Evolutionary conservation across 1,284 basidiomycete genomes (phyloP), one percentile per base, ranked within the genome.

Genomic region (Cutaneotrichosporon dermatis): DNA sequence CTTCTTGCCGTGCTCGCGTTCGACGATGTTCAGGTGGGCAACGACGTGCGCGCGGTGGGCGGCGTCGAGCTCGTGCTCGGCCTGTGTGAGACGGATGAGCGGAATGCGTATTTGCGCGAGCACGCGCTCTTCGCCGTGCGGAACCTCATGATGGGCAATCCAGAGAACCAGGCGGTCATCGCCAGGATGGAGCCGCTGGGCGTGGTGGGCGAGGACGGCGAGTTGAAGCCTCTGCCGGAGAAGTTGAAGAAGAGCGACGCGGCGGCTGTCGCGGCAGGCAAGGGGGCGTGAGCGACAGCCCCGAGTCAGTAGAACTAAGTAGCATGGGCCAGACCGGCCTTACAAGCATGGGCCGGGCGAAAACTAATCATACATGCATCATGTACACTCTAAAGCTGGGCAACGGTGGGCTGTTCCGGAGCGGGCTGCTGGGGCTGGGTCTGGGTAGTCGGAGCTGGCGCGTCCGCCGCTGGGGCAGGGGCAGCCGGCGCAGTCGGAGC

Each of bases 51-150:
- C 42, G 77, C 76, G 48, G 83, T 81, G 57, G 86, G 84, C 6
- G 92, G 92, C 36, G 85, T 95, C 59, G 82, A 85, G 57, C 82
- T 90, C 45, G 82, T 95, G 6, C 85, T 95, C 82, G 87, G 87
- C 66, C 80, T 92, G 79, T 94, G 90, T 73, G 89, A 90, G 25
- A 82, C 92, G 34, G 92, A 96, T 73, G 91, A 93, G 68, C 79
- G 86, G 59, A 95, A 94, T 76, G 90, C 91, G 44, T 93, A 90
- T 78, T 79, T 96, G 50, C 85, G 90, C 42, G 92, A 95, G 76
- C 89, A 95, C 74, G 90, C 92, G 2, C 83, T 95, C 46, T 86
- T 95, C 65, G 82, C 90, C 10, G 80, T 95, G 16, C 84, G 85
- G 49, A 91, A 89, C 75, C 74, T 94, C 33, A 82, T 94, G 60